Conservation (phyloP, 441 rosid genomes). For the Biscutella auriculata region DNA sequence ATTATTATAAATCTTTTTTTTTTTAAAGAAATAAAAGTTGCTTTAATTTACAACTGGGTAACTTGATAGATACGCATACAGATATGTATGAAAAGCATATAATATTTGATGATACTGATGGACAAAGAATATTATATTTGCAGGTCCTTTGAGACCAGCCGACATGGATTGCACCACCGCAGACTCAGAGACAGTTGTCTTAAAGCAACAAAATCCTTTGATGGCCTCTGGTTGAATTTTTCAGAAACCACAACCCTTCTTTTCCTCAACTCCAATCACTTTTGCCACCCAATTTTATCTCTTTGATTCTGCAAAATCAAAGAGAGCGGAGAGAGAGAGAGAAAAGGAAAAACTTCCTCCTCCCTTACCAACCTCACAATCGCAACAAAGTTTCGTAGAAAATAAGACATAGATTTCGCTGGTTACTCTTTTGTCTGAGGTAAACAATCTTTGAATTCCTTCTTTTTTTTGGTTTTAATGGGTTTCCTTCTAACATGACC, state of each 20-base stretch:
- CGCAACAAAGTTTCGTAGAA: slow-evolving; percentile 21
- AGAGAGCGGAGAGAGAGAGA: slow-evolving; percentile 10
- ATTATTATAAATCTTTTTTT: no score
- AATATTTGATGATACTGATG: background rate
- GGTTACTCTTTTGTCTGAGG: slow-evolving; percentile 35
- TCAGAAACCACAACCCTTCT: slow-evolving; percentile 36
- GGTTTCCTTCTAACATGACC: no score
- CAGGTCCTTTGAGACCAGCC: background rate
- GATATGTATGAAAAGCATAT: background rate
- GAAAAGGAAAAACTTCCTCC: slow-evolving; percentile 6
- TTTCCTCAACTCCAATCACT: slow-evolving; percentile 37
- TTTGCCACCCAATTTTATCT: slow-evolving; percentile 27
- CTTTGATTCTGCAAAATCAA: slow-evolving; percentile 27
- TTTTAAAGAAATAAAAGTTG: background rate
- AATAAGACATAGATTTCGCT: slow-evolving; percentile 30
- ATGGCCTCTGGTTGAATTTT: slow-evolving; percentile 33
- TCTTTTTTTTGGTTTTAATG: background rate
- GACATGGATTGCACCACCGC: slow-evolving; percentile 24
- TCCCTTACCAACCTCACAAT: slow-evolving; percentile 23
- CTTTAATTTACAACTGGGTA: slow-evolving; percentile 8
- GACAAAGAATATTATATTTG: background rate
- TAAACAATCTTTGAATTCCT: slow-evolving; percentile 3
- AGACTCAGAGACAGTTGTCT: slow-evolving; percentile 21
- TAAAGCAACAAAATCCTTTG: slow-evolving; percentile 5
- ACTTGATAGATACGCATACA: slow-evolving; percentile 9